Percentiles rank a stretch among this genome's conserved stretches.
These are phyloP conservation scores for Malus hybrid DNA, from an alignment of 331 rosid genomes.

Conservation along the genomic window DNA sequence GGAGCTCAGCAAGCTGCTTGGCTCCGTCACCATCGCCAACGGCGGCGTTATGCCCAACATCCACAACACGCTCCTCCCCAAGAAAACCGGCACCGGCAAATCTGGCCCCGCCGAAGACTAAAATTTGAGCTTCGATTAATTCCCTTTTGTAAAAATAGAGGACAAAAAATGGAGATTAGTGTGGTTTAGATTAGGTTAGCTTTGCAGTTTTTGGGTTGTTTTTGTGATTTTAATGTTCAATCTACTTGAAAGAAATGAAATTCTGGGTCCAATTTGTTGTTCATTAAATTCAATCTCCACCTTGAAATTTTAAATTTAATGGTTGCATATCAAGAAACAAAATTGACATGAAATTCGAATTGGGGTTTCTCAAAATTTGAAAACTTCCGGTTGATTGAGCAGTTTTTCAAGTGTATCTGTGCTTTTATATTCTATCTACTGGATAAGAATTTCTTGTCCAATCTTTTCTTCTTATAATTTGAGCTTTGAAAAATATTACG, in stretches of 20 bases:
- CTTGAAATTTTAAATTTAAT: not conserved
- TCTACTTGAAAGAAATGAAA: not conserved
- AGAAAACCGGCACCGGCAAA: constrained; percentile 9
- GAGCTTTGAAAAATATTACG: too few relatives aligned
- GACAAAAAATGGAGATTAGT: not conserved
- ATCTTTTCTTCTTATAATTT: too few relatives aligned
- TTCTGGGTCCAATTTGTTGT: not conserved
- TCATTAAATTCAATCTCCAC: not conserved
- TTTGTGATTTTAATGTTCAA: not conserved
- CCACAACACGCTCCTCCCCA: constrained; percentile 28
- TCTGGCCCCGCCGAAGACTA: not conserved
- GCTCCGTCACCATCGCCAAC: constrained; percentile 26
- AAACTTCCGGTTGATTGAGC: too few relatives aligned
- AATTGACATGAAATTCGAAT: not conserved
- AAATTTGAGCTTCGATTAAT: not conserved
- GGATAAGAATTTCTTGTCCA: too few relatives aligned
- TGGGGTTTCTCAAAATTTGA: too few relatives aligned
- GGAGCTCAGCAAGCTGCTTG: constrained; percentile 23
- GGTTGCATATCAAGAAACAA: not conserved
- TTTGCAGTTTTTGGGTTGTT: not conserved
- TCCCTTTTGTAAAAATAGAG: not conserved
- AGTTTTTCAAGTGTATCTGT: too few relatives aligned
- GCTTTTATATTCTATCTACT: too few relatives aligned
- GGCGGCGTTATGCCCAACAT: constrained; percentile 37
- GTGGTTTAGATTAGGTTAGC: not conserved